phyloP scores from a whole-genome alignment of 2,329 filamentous ascomycete species.

The Xylariales sp. region DNA sequence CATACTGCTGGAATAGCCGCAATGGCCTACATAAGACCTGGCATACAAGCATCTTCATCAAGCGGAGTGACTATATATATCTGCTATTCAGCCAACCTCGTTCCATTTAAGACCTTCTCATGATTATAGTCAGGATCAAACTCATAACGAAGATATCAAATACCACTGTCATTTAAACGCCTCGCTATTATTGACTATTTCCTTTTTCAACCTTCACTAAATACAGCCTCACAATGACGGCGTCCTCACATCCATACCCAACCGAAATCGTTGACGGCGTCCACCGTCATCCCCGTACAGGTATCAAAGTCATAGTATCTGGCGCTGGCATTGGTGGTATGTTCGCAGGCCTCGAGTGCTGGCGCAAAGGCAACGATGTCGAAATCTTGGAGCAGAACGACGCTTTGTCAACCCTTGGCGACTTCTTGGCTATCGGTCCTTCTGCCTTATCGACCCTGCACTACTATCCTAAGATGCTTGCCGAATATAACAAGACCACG shows the following conservation, averaged over 20 bases:
- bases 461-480: constrained; percentile 32
- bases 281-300: constrained; percentile 25
- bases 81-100: neutral
- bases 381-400: constrained; percentile 31
- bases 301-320: constrained; percentile 32
- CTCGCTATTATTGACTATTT: neutral
- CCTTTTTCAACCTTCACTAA: neutral
- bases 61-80: constrained; percentile 25
- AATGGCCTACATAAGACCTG: neutral
- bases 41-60: neutral
- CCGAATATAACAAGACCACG: constrained; percentile 27
- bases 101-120: neutral
- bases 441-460: constrained; percentile 33
- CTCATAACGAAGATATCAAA: neutral
- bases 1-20: constrained; percentile 9
- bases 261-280: constrained; percentile 25
- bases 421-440: constrained; percentile 31
- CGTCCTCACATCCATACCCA: neutral
- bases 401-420: constrained; percentile 20
- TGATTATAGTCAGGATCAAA: neutral
- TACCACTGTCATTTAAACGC: neutral
- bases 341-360: constrained; percentile 31
- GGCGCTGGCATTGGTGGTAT: constrained; percentile 31
- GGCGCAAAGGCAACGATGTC: constrained; percentile 33
- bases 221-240: constrained; percentile 11